Percentiles rank a stretch among this genome's conserved stretches.
These are phyloP conservation scores for Coemansia aciculifera DNA, from an alignment of 192 early-diverging fungal genomes.

Conservation along the genomic window DNA sequence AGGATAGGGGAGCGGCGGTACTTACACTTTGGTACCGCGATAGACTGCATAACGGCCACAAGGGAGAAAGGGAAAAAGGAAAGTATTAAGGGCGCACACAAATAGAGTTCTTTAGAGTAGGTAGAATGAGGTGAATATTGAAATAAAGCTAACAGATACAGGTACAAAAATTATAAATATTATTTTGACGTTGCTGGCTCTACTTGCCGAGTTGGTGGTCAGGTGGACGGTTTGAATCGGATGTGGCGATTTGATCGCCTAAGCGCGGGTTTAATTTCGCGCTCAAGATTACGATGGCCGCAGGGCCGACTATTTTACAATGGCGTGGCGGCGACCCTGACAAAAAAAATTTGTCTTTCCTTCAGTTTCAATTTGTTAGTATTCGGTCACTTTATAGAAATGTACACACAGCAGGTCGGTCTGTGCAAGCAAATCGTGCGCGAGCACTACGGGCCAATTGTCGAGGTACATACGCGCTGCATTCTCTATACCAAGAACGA, in stretches of 20 bases:
- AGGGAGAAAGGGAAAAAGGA: not conserved
- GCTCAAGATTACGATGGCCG: not conserved
- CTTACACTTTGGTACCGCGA: slow-evolving; percentile 20
- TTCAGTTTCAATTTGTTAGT: not conserved
- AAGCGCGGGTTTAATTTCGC: not conserved
- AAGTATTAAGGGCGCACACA: not conserved
- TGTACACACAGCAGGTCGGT: slow-evolving; percentile 46
- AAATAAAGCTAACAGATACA: not conserved
- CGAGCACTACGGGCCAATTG: slow-evolving; percentile 79
- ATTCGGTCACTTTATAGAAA: slow-evolving; percentile 2
- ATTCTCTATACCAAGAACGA: not conserved
- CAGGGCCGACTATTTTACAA: not conserved
- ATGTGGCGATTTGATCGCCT: not conserved
- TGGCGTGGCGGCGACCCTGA: not conserved
- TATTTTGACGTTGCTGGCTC: not conserved
- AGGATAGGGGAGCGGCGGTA: not conserved
- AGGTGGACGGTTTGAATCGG: not conserved
- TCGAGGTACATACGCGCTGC: slow-evolving; percentile 57
- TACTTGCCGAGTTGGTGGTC: not conserved
- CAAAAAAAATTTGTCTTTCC: not conserved
- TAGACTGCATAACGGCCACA: slow-evolving; percentile 21
- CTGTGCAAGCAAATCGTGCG: slow-evolving; percentile 59
- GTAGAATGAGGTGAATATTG: not conserved
- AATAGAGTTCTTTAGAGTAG: not conserved
- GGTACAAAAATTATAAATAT: not conserved